These are phyloP conservation scores for Botrytis fabae DNA, from an alignment of 2,329 filamentous ascomycete species.

Conservation along the genomic window DNA sequence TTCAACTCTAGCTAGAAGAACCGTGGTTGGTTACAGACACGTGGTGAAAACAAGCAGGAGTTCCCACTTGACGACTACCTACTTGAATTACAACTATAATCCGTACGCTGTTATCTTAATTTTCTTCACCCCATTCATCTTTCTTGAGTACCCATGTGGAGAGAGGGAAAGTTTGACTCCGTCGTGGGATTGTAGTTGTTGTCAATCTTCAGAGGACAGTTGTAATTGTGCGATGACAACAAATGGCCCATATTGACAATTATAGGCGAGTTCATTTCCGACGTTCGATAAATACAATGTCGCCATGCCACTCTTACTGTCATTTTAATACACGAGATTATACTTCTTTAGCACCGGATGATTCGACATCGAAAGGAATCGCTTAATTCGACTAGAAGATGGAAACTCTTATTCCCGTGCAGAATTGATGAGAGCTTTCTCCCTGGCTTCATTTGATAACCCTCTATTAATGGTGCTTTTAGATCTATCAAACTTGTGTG, in stretches of 20 bases:
- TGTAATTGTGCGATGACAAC: background rate
- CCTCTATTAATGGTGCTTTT: fast-evolving
- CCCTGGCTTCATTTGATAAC: background rate
- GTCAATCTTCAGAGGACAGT: no score
- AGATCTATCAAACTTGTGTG: fast-evolving
- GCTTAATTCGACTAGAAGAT: background rate
- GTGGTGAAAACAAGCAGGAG: background rate
- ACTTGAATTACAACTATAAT: background rate
- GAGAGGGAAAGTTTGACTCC: no score
- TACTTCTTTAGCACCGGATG: background rate
- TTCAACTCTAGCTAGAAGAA: background rate
- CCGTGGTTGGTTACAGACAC: no score
- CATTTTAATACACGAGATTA: background rate
- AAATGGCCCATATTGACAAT: background rate
- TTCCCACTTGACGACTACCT: background rate
- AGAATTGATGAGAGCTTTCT: background rate
- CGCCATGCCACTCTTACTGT: background rate
- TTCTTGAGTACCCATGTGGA: no score
- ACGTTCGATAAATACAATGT: background rate
- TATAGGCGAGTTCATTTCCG: background rate
- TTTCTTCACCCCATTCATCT: no score
- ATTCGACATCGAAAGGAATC: background rate
- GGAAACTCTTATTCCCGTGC: background rate
- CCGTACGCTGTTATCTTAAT: no score
- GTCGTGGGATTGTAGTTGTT: no score